Evolutionary conservation across 805 yeast species (phyloP).

Genomic region (Ogataea glucozyma): DNA sequence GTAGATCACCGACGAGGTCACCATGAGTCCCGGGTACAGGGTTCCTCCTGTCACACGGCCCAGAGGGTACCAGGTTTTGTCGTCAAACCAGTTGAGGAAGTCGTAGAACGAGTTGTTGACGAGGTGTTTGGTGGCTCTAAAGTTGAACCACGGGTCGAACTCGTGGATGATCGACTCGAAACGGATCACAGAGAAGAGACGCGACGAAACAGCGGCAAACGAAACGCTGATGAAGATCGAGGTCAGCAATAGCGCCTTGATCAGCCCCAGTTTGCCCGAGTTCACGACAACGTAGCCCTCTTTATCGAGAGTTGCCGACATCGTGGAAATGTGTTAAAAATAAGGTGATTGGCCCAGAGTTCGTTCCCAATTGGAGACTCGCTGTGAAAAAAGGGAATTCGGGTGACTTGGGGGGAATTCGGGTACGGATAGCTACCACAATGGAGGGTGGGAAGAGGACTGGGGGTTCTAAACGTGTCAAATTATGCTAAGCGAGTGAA

Average conservation of each 20-base stretch:
- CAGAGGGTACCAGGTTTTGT: slow-evolving; percentile 97
- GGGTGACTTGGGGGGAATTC: no score
- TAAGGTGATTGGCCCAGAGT: no score
- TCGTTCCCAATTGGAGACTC: no score
- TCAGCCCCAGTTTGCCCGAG: slow-evolving; percentile 20
- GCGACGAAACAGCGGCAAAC: slow-evolving; percentile 88
- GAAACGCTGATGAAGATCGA: slow-evolving; percentile 75
- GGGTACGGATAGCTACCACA: no score
- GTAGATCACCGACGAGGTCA: slow-evolving; percentile 91
- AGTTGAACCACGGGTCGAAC: slow-evolving; percentile 96
- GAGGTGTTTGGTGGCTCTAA: slow-evolving; percentile 91
- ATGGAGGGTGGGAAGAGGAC: no score
- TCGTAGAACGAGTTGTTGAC: slow-evolving; percentile 83
- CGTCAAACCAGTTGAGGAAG: slow-evolving; percentile 97
- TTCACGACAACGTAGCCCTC: slow-evolving; percentile 32
- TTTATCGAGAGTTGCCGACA: slow-evolving; percentile 22
- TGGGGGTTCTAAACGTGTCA: no score
- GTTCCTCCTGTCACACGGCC: slow-evolving; percentile 99
- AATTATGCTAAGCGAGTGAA: no score
- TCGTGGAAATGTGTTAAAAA: slow-evolving; percentile 6
- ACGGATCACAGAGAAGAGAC: slow-evolving; percentile 93
- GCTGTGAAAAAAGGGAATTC: no score
- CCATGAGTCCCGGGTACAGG: slow-evolving; percentile 96
- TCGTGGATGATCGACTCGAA: slow-evolving; percentile 97
- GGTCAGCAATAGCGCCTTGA: slow-evolving; percentile 52